These are phyloP conservation scores for Candida tunisiensis DNA, from an alignment of 1,139 yeast genomes.

Conservation along the genomic window DNA sequence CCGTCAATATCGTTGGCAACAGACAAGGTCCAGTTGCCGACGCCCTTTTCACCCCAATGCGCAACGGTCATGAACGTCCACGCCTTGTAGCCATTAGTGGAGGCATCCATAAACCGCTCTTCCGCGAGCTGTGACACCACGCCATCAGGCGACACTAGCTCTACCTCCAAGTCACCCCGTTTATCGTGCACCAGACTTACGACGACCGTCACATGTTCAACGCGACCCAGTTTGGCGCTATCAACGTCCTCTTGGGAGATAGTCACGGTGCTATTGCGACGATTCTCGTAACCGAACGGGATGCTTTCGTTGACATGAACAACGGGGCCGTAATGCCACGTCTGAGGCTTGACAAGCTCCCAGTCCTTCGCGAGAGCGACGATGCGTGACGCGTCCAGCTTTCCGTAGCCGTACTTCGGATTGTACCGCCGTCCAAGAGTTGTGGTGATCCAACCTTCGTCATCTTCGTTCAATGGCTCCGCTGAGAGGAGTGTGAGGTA, in stretches of 20 bases:
- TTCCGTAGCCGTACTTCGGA: constrained; percentile 86
- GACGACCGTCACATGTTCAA: constrained; percentile 79
- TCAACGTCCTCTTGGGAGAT: constrained; percentile 34
- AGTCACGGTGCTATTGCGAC: constrained; percentile 26
- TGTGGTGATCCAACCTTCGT: constrained; percentile 51
- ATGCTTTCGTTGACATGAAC: constrained; percentile 17
- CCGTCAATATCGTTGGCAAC: constrained; percentile 32
- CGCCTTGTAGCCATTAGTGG: constrained; percentile 41
- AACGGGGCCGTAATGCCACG: constrained; percentile 51
- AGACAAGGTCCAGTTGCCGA: constrained; percentile 68
- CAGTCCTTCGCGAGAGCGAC: constrained; percentile 64
- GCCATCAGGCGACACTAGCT: constrained; percentile 61
- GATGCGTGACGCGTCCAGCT: constrained; percentile 65
- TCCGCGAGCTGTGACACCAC: constrained; percentile 60
- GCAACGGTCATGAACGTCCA: constrained; percentile 99
- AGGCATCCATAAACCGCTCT: constrained; percentile 42
- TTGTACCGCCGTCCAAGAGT: constrained; percentile 52
- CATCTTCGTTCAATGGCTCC: constrained; percentile 32
- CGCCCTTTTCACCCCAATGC: constrained; percentile 86
- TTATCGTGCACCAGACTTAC: constrained; percentile 47
- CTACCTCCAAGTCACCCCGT: constrained; percentile 58
- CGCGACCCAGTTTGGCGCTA: constrained; percentile 41
- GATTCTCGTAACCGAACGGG: constrained; percentile 6
- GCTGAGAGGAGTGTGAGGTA: constrained; percentile 64
- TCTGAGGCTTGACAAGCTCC: constrained; percentile 78